Percentiles rank a stretch among this genome's conserved stretches.
phyloP scores from a whole-genome alignment of 1,284 basidiomycete species.

The Marasmius fiardii region DNA sequence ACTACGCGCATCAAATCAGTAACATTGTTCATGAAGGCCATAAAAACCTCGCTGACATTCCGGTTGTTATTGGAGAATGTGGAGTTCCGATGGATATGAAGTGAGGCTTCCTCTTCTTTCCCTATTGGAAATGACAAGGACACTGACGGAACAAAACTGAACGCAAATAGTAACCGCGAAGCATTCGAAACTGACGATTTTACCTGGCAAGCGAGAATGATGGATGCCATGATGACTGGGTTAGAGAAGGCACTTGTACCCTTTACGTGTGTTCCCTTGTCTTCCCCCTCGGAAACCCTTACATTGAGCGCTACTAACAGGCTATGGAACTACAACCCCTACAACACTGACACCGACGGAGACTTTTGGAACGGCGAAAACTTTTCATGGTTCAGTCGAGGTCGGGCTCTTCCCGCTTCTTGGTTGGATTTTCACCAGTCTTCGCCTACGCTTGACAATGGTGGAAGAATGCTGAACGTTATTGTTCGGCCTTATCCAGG shows the following conservation, averaged over 20 bases:
- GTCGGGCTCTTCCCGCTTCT: conserved; percentile 49
- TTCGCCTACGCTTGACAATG: conserved; percentile 69
- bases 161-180: conserved; percentile 54
- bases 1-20: conserved; percentile 80
- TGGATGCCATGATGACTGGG: conserved; percentile 83
- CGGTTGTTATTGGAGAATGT: conserved; percentile 86
- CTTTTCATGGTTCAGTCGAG: conserved; percentile 87
- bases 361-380: conserved; percentile 97
- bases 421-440: conserved; percentile 53
- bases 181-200: conserved; percentile 77
- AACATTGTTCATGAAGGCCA: conserved; percentile 73
- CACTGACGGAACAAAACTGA: not conserved
- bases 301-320: conserved; percentile 34
- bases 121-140: not conserved
- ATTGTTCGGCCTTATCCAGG: conserved; percentile 80
- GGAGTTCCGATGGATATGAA: conserved; percentile 96
- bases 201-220: conserved; percentile 80
- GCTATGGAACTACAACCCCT: conserved; percentile 94
- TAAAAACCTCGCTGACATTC: conserved; percentile 69
- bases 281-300: not conserved
- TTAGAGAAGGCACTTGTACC: conserved; percentile 71
- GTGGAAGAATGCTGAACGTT: conserved; percentile 73
- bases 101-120: conserved; percentile 38
- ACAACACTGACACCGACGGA: conserved; percentile 75
- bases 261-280: conserved; percentile 66